Base-by-base conservation (phyloP, 148 eudicot species). In the Vaccinium corymbosum region DNA sequence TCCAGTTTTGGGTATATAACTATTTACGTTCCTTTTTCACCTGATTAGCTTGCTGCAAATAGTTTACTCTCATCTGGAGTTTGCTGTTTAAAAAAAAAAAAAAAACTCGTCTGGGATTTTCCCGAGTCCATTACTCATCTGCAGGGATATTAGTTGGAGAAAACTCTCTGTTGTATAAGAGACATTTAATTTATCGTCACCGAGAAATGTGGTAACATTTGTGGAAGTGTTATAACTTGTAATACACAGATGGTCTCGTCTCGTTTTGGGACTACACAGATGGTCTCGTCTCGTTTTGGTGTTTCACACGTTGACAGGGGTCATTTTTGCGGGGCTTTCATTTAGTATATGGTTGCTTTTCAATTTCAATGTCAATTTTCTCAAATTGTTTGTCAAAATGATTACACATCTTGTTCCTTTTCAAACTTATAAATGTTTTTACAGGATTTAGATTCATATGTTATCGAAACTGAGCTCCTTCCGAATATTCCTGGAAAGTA, bases 121-220 rank as follows among this genome's bases (percentile, higher is more conserved):
- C 7, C 79, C 17, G 29, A 48, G 62, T 73, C 71, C 27, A 42
- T 80, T 10, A 32, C 57, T 57, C 76, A 32, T 84, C 27, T 76
- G 77, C 46, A 27, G 16, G 77, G 35, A 82, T 51, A 48, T 20
- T 52, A 81, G 74, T 12, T 42, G 9, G 61, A 68, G 25, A 27
- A 51, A 68, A 49, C 20, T n/a, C 19, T 49, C 80, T 76, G 81
- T 85, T 85, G 73, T 76, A 82, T 66, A 76, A 81, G 84, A 76
- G 81, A 48, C 62, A 25, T 19, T 68, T 52, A 81, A 82, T 81
- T 82, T 66, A 76, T 76, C 25, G 25, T 22, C 76, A 76, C 7
- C n/a, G 42, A 76, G 56, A 76, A 19, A 50, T 22, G n/a, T 49
- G 57, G 46, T 14, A 35, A 27, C 1, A 19, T 22, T 32, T 20